Evolutionary conservation across 2,329 filamentous ascomycete genomes (phyloP), one percentile per base, ranked within the genome.

Genomic region (Alternaria ventricosa): DNA sequence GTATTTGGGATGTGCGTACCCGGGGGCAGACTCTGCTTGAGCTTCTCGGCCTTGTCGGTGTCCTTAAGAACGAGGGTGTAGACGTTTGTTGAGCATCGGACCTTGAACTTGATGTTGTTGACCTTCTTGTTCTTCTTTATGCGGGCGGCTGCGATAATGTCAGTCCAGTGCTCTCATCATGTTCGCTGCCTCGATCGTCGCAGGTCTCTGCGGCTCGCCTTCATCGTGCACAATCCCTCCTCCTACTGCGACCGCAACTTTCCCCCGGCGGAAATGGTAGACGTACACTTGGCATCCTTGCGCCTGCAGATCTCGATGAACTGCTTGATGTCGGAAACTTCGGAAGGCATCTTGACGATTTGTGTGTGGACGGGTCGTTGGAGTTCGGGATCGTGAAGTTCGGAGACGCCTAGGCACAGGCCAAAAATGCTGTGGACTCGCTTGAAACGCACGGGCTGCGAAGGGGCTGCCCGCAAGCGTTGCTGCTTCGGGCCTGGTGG

Each of bases 271-370:
- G 28, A 53, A 53, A 53, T 58, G 55, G 67, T 57, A 61, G 56
- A 94, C 94, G 81, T 92, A 99, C 96, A 97, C 83, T 92, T 96
- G 84, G 96, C 96, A 90, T 99, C 96, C 89, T 97, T 97, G 85
- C 96, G 92, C 86, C 95, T 92, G 91, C 93, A 97, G 90, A 99
- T 97, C 92, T 98, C 96, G 85, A 99, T 97, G 93, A 99, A 99
- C 89, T 97, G 84, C 83, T 99, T 98, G 90, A 98, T 98, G 84
- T 98, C 96, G 83, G 90, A 92, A 85, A 97, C 92, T 92, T 98
- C 94, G 82, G 90, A 89, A 90, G 96, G 95, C 96, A 99, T 99
- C 85, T 87, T 97, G 92, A 85, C 86, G 85, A 87, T 50, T 45
- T 58, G 64, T 83, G 74, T 81, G 70, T 67, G 71, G 69, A 66